Evolutionary conservation across 805 yeast species (phyloP).

Genomic region (Candida nonsorbophila): DNA sequence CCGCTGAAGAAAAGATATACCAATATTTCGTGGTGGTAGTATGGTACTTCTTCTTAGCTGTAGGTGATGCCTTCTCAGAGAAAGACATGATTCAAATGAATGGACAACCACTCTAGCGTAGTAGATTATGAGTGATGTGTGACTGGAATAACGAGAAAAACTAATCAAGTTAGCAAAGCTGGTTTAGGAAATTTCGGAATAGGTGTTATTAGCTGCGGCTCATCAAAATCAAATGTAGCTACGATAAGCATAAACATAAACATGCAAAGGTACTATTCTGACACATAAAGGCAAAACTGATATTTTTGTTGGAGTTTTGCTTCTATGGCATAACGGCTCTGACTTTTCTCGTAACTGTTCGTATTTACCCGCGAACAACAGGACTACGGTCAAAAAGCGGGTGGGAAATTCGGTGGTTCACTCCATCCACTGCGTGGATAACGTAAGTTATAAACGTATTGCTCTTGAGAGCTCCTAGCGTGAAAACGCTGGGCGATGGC

Average conservation of each 20-base stretch:
- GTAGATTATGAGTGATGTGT: too few species aligned
- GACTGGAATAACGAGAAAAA: too few species aligned
- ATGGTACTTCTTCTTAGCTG: not conserved
- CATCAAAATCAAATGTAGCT: too few species aligned
- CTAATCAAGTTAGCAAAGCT: too few species aligned
- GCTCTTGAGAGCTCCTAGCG: slow-evolving; percentile 58
- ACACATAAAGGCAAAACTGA: not conserved
- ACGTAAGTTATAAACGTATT: slow-evolving; percentile 7
- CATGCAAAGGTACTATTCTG: too few species aligned
- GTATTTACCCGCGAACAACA: slow-evolving; percentile 42
- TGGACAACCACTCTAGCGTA: too few species aligned
- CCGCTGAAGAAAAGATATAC: slow-evolving; percentile 9
- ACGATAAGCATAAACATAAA: too few species aligned
- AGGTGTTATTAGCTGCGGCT: too few species aligned
- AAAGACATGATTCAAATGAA: too few species aligned
- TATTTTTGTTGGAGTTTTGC: too few species aligned
- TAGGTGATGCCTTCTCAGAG: slow-evolving; percentile 2
- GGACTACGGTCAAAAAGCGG: slow-evolving; percentile 22
- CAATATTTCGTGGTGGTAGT: slow-evolving; percentile 1
- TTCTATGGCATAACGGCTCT: slow-evolving; percentile 13
- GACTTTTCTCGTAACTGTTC: slow-evolving; percentile 40
- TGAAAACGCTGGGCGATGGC: slow-evolving; percentile 55
- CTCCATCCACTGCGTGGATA: slow-evolving; percentile 35
- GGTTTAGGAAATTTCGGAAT: too few species aligned
- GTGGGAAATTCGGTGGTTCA: slow-evolving; percentile 67